Base-by-base conservation (phyloP, 257 asterid genomes). In the Phtheirospermum japonicum region DNA sequence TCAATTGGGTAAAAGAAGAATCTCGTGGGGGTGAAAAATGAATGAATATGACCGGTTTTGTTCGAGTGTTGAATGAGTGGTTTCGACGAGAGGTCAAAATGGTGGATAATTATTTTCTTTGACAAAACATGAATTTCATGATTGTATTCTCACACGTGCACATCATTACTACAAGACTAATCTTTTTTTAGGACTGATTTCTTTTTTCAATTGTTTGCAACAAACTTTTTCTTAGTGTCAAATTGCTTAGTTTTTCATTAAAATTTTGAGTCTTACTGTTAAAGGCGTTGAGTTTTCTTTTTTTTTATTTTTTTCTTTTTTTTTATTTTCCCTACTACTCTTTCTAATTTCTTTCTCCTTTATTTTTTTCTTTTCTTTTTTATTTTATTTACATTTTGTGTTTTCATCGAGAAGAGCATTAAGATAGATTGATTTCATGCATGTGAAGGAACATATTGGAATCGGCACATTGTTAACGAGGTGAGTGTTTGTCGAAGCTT, bases 131-230 rank as follows among this genome's bases (percentile, higher is more conserved):
- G 52, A 13, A 26, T 28, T 54, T 66, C 40, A 71, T 59, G 61
- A 72, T 65, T 59, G 49, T 71, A 31, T 65, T 39, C 74, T 67
- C 85, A 68, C 88, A 79, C 88, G 83, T 81, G 90, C 81, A 64
- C 66, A 73, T 77, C 73, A 75, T 70, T 70, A 60, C 73, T 63
- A 10, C 23, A 40, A 32, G 14, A 58, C 64, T 59, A 46, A 43
- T 71, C 34, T 67, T 43, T 59, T 12, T 71, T 46, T 30, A 20
- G 36, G 28, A 19, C 50, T 23, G 45, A 18, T 13, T 56, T 28
- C 13, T 42, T 0, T 12, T 42, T 42, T 6, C 34, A 31, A 12
- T 9, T 33, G 34, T 57, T n/a, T n/a, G 48, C n/a, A n/a, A n/a
- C n/a, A n/a, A n/a, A n/a, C 30, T 33, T 18, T 40, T 42, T 28